These are phyloP conservation scores for Microthlaspi erraticum DNA, from an alignment of 345 rosid species.

Conservation along the genomic window DNA sequence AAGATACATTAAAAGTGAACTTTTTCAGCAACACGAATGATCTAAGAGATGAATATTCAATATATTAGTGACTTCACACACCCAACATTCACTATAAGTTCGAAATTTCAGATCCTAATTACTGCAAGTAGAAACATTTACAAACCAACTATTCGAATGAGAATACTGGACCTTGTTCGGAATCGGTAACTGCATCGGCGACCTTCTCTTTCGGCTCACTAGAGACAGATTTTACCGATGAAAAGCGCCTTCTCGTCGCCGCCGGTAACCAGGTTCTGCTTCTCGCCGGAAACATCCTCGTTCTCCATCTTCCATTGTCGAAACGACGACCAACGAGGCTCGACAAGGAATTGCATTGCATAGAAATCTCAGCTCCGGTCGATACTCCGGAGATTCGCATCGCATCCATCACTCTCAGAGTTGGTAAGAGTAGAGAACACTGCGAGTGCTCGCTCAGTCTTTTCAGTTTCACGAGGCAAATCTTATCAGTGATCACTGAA, in stretches of 20 bases:
- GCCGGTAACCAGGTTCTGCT: slow-evolving; percentile 34
- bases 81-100: slow-evolving; percentile 3
- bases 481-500: slow-evolving; percentile 33
- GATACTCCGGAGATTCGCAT: slow-evolving; percentile 44
- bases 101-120: neutral
- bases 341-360: slow-evolving; percentile 38
- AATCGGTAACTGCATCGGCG: slow-evolving; percentile 38
- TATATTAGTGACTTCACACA: slow-evolving; percentile 6
- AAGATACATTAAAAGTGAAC: neutral
- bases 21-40: neutral
- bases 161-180: slow-evolving; percentile 49
- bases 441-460: slow-evolving; percentile 9
- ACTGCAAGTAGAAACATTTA: neutral
- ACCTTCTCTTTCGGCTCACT: slow-evolving; percentile 47
- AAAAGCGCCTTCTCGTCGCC: slow-evolving; percentile 27
- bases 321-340: slow-evolving; percentile 45
- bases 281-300: slow-evolving; percentile 45
- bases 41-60: neutral
- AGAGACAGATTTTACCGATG: slow-evolving; percentile 46
- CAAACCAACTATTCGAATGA: neutral
- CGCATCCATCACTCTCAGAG: slow-evolving; percentile 33
- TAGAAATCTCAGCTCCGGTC: slow-evolving; percentile 29
- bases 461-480: slow-evolving; percentile 28
- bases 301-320: slow-evolving; percentile 21
- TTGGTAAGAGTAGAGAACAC: slow-evolving; percentile 10